Conservation (phyloP, 1,284 basidiomycete species). For the Nidula niveotomentosa region DNA sequence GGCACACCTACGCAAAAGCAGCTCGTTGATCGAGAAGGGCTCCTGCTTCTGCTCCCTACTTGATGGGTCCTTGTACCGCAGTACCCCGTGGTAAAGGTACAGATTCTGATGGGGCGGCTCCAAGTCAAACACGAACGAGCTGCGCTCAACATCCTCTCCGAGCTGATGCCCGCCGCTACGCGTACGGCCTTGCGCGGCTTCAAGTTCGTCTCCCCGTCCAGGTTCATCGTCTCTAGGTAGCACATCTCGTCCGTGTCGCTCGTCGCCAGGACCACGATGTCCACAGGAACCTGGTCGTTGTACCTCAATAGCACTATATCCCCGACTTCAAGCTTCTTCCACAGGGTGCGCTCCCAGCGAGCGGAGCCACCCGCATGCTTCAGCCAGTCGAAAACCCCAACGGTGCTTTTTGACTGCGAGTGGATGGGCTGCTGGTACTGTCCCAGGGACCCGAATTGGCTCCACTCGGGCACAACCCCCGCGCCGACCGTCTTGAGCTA, state of each 20-base stretch:
- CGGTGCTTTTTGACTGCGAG: constrained; percentile 34
- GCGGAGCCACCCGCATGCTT: constrained; percentile 71
- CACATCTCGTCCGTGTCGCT: constrained; percentile 85
- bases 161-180: constrained; percentile 75
- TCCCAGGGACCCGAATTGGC: constrained; percentile 36
- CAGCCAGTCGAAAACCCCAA: constrained; percentile 81
- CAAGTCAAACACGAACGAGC: constrained; percentile 86
- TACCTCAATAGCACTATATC: constrained; percentile 90
- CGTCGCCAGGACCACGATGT: constrained; percentile 88
- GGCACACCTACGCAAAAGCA: constrained; percentile 90
- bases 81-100: constrained; percentile 87
- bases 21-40: constrained; percentile 87
- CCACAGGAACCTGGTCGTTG: constrained; percentile 95
- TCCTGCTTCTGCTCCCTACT: constrained; percentile 58
- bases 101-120: constrained; percentile 95
- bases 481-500: constrained; percentile 15
- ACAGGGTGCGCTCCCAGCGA: constrained; percentile 92
- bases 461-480: constrained; percentile 17
- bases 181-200: constrained; percentile 83
- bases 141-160: constrained; percentile 92
- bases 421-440: constrained; percentile 56
- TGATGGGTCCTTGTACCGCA: constrained; percentile 66
- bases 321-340: constrained; percentile 99
- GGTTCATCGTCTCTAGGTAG: constrained; percentile 92
- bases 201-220: constrained; percentile 97